Conservation (phyloP, 2,329 filamentous ascomycete genomes). For the Corynespora cassiicola region DNA sequence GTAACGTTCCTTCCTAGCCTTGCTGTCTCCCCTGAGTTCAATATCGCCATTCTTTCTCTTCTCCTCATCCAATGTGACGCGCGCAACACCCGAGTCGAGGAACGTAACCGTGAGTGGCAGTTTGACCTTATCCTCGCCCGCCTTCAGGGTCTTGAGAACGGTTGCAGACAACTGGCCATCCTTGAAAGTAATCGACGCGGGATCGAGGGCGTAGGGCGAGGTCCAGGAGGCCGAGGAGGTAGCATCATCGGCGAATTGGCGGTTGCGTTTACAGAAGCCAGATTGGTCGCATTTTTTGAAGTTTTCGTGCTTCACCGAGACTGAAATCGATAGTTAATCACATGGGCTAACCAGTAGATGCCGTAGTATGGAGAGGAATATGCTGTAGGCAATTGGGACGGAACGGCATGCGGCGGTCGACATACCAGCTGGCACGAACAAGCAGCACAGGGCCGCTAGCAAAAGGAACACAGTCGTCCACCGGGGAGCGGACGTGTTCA, state of each 20-base stretch:
- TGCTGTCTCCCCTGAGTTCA: conserved; percentile 82
- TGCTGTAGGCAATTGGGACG: no score
- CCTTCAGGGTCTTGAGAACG: conserved; percentile 79
- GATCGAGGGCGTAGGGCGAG: conserved; percentile 79
- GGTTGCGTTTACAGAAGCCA: conserved; percentile 96
- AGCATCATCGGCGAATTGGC: conserved; percentile 83
- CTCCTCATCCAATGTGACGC: conserved; percentile 91
- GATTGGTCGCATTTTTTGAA: conserved; percentile 98
- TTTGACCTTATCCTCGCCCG: conserved; percentile 71
- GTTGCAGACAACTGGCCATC: conserved; percentile 80
- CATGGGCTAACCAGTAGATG: no score
- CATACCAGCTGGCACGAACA: conserved; percentile 47
- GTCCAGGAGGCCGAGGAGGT: conserved; percentile 72
- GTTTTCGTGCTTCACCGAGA: conserved; percentile 89
- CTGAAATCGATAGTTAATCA: conserved; percentile 52
- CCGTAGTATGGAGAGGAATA: no score
- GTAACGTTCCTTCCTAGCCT: conserved; percentile 88
- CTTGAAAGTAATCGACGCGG: conserved; percentile 75
- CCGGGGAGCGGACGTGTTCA: conserved; percentile 55
- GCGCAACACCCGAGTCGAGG: conserved; percentile 85
- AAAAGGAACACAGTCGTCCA: conserved; percentile 64
- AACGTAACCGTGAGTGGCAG: conserved; percentile 88
- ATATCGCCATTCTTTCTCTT: conserved; percentile 88
- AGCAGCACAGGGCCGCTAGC: conserved; percentile 37
- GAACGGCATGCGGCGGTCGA: conserved; percentile 14